Percentiles rank a stretch among this genome's conserved stretches.
Conservation (phyloP, 1,284 basidiomycete species). For the Boletus nobilissimus region DNA sequence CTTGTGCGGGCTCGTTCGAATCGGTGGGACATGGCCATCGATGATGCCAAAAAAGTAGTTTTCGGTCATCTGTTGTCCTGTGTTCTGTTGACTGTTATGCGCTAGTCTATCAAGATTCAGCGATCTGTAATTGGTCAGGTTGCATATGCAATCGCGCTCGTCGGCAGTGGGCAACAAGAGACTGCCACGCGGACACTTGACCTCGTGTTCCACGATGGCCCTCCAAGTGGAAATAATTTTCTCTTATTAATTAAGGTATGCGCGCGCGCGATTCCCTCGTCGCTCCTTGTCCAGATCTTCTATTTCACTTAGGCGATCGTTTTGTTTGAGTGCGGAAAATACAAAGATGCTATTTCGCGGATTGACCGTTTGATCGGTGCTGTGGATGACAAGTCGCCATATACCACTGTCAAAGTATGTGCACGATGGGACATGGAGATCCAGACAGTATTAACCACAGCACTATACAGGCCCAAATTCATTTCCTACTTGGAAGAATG, state of each 20-base stretch:
- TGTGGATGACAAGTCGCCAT: background rate
- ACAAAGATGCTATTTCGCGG: slow-evolving; percentile 4
- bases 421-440: no score
- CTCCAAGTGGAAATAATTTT: background rate
- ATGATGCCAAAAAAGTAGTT: slow-evolving; percentile 18
- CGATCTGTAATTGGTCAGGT: slow-evolving; percentile 16
- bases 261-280: background rate
- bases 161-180: background rate
- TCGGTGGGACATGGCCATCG: background rate
- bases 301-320: slow-evolving; percentile 10
- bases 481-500: background rate
- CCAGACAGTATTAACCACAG: no score
- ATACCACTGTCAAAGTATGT: slow-evolving; percentile 11
- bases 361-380: slow-evolving; percentile 1
- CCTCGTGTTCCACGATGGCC: slow-evolving; percentile 12
- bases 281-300: background rate
- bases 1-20: slow-evolving; percentile 8
- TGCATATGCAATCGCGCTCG: background rate
- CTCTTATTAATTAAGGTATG: slow-evolving; percentile 25
- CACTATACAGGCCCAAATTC: slow-evolving; percentile 15
- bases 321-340: slow-evolving; percentile 10
- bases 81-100: background rate
- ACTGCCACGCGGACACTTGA: slow-evolving; percentile 15
- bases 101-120: slow-evolving; percentile 11
- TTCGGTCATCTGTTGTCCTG: background rate